Evolutionary conservation across 345 rosid genomes (phyloP).

Genomic region (Euphorbia tirucalli): DNA sequence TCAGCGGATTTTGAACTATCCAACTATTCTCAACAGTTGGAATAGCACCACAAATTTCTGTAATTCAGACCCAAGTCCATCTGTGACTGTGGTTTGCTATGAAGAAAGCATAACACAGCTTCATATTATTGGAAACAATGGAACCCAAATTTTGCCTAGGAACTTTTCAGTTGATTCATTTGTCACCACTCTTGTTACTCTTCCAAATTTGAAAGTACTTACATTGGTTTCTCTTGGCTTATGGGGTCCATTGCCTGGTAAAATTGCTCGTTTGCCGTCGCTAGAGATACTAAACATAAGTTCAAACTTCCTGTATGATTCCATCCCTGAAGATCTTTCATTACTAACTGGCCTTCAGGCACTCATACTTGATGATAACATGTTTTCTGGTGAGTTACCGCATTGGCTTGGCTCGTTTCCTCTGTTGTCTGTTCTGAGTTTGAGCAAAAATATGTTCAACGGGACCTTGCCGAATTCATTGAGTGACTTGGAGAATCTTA

Average conservation of each 20-base stretch:
- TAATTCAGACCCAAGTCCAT: constrained; percentile 59
- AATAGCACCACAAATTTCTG: constrained; percentile 75
- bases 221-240: constrained; percentile 79
- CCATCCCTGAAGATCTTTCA: constrained; percentile 65
- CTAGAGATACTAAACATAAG: constrained; percentile 84
- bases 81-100: constrained; percentile 77
- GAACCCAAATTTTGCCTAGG: constrained; percentile 49
- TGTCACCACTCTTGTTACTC: constrained; percentile 64
- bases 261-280: constrained; percentile 57
- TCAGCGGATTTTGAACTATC: constrained; percentile 58
- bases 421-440: constrained; percentile 62
- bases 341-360: constrained; percentile 58
- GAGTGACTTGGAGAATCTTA: constrained; percentile 59
- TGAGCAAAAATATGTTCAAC: constrained; percentile 68
- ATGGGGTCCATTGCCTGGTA: constrained; percentile 85
- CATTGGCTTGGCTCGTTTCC: constrained; percentile 61
- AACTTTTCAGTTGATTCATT: constrained; percentile 80
- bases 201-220: constrained; percentile 77
- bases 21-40: constrained; percentile 64
- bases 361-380: constrained; percentile 76
- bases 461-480: constrained; percentile 71
- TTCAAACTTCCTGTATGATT: constrained; percentile 66
- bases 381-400: constrained; percentile 63
- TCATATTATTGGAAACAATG: constrained; percentile 60
- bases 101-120: constrained; percentile 76